Conservation (phyloP, 129 eudicot genomes). For the Arctium lappa region DNA sequence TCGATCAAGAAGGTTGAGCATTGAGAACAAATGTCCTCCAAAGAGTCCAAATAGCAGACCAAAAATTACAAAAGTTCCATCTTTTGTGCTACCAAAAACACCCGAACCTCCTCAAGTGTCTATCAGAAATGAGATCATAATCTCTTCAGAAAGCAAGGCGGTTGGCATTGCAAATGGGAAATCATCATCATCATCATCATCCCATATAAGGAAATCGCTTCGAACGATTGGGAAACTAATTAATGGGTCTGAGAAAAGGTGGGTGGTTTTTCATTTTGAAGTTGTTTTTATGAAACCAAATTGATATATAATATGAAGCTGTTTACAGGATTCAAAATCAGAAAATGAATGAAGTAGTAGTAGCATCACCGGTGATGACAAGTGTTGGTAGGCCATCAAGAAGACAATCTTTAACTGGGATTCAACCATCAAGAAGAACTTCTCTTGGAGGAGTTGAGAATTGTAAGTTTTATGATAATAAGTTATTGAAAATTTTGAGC, state of each 20-base stretch:
- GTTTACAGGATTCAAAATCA: slow-evolving; percentile 49
- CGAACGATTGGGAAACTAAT: slow-evolving; percentile 86
- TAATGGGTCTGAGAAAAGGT: slow-evolving; percentile 85
- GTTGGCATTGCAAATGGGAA: slow-evolving; percentile 42
- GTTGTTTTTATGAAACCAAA: not conserved
- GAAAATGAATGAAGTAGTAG: slow-evolving; percentile 37
- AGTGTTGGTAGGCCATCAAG: slow-evolving; percentile 43
- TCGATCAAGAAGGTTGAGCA: slow-evolving; percentile 57
- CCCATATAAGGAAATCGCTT: slow-evolving; percentile 72
- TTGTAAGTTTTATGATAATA: not conserved
- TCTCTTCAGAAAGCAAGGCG: slow-evolving; percentile 37
- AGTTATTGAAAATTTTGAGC: not conserved
- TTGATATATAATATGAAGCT: not conserved
- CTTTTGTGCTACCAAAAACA: slow-evolving; percentile 49
- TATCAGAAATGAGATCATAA: slow-evolving; percentile 17
- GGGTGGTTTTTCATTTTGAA: not conserved
- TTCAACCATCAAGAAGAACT: slow-evolving; percentile 30
- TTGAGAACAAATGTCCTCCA: slow-evolving; percentile 42
- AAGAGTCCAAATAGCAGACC: slow-evolving; percentile 41
- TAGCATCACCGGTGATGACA: slow-evolving; percentile 36
- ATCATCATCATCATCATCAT: slow-evolving; percentile 32
- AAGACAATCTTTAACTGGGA: slow-evolving; percentile 70
- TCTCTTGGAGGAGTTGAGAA: not conserved
- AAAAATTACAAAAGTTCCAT: slow-evolving; percentile 23
- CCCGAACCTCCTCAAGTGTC: slow-evolving; percentile 47